A percentile compares a stretch with the other conserved stretches of the same genome.
Conservation (phyloP, 257 asterid species). For the Nicotiana benthamiana region DNA sequence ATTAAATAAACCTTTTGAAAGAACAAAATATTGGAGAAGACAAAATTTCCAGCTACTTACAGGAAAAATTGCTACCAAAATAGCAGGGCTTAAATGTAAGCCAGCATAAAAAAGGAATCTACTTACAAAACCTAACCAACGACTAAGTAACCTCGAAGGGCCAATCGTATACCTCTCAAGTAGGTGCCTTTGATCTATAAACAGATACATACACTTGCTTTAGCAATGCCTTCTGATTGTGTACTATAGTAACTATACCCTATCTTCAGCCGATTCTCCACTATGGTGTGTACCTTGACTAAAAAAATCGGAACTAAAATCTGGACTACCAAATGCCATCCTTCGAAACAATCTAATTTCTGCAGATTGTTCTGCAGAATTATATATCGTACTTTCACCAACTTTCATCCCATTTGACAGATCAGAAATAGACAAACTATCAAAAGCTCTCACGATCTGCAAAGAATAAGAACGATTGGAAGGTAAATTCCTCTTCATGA, state of each 20-base stretch:
- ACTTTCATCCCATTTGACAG: conserved; percentile 82
- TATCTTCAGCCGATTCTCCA: conserved; percentile 20
- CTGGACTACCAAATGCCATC: conserved; percentile 85
- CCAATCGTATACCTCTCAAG: conserved; percentile 20
- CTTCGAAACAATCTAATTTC: conserved; percentile 72
- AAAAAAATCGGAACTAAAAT: conserved; percentile 62
- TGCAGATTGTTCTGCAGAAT: conserved; percentile 76
- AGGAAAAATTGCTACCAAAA: conserved; percentile 32
- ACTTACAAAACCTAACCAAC: conserved; percentile 21
- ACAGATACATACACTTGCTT: neutral
- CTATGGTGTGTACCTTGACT: conserved; percentile 37
- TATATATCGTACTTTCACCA: conserved; percentile 68
- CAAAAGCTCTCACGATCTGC: conserved; percentile 87
- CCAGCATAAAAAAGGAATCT: conserved; percentile 18
- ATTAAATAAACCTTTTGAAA: conserved; percentile 1
- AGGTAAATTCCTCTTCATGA: neutral
- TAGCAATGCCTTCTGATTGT: neutral
- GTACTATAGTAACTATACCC: neutral
- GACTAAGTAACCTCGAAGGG: conserved; percentile 5
- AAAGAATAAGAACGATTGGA: neutral
- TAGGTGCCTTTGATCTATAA: conserved; percentile 2
- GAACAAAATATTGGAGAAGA: neutral
- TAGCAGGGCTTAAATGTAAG: conserved; percentile 9
- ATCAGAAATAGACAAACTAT: conserved; percentile 50
- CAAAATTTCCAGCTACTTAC: conserved; percentile 32